Percentiles rank a stretch among this genome's conserved stretches.
phyloP scores from a whole-genome alignment of 2,329 filamentous ascomycete species.

The Fusarium piperis region DNA sequence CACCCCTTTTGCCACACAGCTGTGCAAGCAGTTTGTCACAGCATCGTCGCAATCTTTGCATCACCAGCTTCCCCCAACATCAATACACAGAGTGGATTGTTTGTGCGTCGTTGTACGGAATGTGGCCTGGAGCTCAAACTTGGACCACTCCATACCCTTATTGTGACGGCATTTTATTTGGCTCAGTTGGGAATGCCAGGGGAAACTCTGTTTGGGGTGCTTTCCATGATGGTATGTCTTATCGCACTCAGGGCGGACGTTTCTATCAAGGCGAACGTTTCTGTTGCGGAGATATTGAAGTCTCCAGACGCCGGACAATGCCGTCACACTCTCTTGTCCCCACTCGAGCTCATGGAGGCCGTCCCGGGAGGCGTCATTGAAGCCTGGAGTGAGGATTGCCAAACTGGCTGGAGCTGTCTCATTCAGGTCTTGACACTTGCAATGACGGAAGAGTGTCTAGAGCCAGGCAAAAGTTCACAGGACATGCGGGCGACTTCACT shows the following conservation, averaged over 20 bases:
- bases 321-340: background rate
- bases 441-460: background rate
- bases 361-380: background rate
- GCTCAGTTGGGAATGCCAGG: background rate
- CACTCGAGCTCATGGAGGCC: background rate
- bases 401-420: conserved; percentile 1
- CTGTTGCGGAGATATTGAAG: conserved; percentile 3
- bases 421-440: background rate
- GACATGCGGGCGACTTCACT: too few species aligned
- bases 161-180: conserved; percentile 14
- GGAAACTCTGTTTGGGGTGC: conserved; percentile 25
- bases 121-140: conserved; percentile 18
- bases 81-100: conserved; percentile 6
- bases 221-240: conserved; percentile 13
- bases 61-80: background rate
- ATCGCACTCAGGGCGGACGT: background rate
- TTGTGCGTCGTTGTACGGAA: conserved; percentile 9
- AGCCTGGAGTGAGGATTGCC: background rate
- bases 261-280: background rate
- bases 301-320: background rate
- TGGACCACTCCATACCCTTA: conserved; percentile 4
- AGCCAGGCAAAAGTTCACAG: background rate
- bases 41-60: background rate
- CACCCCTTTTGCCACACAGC: conserved; percentile 23
- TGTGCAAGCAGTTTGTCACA: conserved; percentile 12